phyloP scores from a whole-genome alignment of 192 early-diverging fungal genomes.

The Gaertneriomyces semiglobifer region DNA sequence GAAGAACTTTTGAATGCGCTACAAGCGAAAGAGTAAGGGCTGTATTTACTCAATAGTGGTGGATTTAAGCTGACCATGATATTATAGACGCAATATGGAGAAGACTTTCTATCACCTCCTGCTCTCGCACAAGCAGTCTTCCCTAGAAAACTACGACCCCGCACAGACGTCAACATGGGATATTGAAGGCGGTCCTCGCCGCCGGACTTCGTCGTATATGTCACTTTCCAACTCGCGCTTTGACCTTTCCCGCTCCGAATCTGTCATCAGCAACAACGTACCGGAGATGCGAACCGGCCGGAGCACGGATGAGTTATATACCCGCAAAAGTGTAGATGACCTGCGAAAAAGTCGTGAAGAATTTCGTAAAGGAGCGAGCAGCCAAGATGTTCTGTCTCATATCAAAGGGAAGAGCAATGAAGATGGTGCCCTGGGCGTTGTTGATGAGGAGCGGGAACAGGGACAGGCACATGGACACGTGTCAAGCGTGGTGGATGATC shows the following conservation, averaged over 20 bases:
- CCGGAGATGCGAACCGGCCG: not conserved
- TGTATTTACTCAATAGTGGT: not conserved
- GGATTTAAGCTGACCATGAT: not conserved
- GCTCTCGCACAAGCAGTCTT: slow-evolving; percentile 43
- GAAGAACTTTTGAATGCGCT: slow-evolving; percentile 30
- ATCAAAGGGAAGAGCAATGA: no score
- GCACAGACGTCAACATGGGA: slow-evolving; percentile 31
- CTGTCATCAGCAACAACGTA: not conserved
- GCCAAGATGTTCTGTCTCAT: not conserved
- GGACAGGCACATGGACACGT: no score
- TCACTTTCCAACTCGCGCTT: slow-evolving; percentile 11
- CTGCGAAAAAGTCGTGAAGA: not conserved
- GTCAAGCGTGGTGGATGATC: no score
- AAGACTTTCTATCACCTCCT: slow-evolving; percentile 58
- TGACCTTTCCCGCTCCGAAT: slow-evolving; percentile 18
- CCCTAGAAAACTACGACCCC: slow-evolving; percentile 48
- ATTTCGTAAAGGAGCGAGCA: slow-evolving; percentile 5
- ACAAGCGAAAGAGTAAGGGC: slow-evolving; percentile 25
- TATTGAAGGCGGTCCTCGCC: slow-evolving; percentile 38
- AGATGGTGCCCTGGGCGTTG: no score
- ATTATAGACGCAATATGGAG: slow-evolving; percentile 35
- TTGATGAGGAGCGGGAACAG: no score
- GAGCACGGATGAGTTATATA: not conserved
- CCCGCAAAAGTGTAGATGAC: slow-evolving; percentile 8
- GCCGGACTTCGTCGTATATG: slow-evolving; percentile 31